Evolutionary conservation across 2,329 filamentous ascomycete genomes (phyloP).

Genomic region (Sporothrix variecibatus): DNA sequence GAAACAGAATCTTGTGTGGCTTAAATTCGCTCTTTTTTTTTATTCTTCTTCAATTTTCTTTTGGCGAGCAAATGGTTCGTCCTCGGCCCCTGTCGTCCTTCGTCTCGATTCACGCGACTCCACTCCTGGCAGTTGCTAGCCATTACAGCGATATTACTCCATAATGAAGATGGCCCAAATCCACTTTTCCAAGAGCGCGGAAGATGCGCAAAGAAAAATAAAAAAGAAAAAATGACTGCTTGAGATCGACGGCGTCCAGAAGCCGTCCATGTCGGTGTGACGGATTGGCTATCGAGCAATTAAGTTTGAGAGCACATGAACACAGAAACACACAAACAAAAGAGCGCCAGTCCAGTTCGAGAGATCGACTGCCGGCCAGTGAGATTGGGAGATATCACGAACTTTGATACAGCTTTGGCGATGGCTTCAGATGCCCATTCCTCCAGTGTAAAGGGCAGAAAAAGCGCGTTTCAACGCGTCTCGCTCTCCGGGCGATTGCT

Average conservation of each 20-base stretch:
- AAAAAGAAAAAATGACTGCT: neutral
- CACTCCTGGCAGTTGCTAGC: constrained; percentile 16
- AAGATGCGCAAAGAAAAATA: neutral
- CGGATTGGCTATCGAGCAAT: neutral
- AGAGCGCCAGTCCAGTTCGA: neutral
- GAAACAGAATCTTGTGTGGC: constrained; percentile 19
- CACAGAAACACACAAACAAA: neutral
- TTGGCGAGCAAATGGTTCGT: constrained; percentile 5
- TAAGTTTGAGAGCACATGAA: neutral
- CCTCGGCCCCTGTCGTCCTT: neutral
- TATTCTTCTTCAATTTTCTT: neutral
- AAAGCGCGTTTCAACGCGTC: neutral
- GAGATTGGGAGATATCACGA: neutral
- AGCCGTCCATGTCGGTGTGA: constrained; percentile 3
- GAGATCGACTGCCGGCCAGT: neutral
- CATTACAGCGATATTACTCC: constrained; percentile 12
- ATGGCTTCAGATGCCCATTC: neutral
- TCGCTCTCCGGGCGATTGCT: constrained; percentile 9
- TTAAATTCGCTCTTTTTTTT: neutral
- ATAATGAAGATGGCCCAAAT: constrained; percentile 12
- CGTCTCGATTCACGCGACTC: constrained; percentile 6
- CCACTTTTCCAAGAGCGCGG: constrained; percentile 7
- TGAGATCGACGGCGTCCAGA: constrained; percentile 12
- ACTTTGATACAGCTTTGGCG: neutral
- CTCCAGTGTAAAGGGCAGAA: neutral